phyloP scores from a whole-genome alignment of 2,329 filamentous ascomycete species.

The Colletotrichum paranaense region DNA sequence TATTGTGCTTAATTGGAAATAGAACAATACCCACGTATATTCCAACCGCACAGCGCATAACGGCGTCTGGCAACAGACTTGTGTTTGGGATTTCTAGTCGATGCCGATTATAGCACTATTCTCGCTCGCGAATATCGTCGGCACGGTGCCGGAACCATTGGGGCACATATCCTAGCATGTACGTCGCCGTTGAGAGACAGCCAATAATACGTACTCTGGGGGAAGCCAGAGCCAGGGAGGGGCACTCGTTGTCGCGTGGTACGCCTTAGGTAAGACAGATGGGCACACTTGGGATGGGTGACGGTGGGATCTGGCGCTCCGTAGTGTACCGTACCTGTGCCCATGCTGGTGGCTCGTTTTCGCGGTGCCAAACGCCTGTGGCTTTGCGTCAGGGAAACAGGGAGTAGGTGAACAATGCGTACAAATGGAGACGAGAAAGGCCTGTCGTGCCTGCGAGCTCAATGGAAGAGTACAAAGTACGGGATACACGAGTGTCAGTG shows the following conservation, averaged over 20 bases:
- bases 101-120: background rate
- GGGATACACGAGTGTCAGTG: too few species aligned
- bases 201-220: background rate
- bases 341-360: constrained; percentile 20
- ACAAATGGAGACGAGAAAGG: background rate
- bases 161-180: background rate
- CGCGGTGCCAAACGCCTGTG: constrained; percentile 2
- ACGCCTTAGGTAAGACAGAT: background rate
- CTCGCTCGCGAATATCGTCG: constrained; percentile 1
- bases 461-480: too few species aligned
- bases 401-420: background rate
- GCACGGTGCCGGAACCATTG: constrained; percentile 14
- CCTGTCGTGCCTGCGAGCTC: too few species aligned
- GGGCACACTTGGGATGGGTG: background rate
- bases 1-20: background rate
- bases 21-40: background rate
- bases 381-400: constrained; percentile 6
- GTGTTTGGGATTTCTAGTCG: background rate
- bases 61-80: background rate
- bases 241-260: background rate
- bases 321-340: background rate
- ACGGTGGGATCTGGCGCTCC: too few species aligned
- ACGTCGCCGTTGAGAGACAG: background rate
- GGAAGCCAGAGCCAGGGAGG: background rate
- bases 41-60: background rate